Evolutionary conservation across 495 filamentous ascomycete species (phyloP).

Genomic region (Rhypophila decipiens): DNA sequence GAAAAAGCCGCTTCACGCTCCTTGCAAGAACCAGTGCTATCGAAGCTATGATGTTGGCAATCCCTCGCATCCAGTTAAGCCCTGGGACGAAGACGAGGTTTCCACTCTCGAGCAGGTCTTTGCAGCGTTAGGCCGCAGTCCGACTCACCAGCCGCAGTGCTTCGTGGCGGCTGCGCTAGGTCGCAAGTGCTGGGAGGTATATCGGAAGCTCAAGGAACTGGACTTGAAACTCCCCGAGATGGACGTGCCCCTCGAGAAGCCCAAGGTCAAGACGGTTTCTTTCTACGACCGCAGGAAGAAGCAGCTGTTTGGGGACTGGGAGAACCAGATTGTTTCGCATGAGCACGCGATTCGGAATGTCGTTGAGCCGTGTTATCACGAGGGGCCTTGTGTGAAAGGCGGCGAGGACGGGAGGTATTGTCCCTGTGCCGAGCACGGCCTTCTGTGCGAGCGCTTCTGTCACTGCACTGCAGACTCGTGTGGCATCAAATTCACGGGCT

Average conservation of each 20-base stretch:
- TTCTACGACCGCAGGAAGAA: slow-evolving; percentile 46
- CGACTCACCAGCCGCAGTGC: slow-evolving; percentile 30
- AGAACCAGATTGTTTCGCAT: slow-evolving; percentile 38
- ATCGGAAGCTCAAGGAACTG: slow-evolving; percentile 38
- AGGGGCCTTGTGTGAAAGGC: slow-evolving; percentile 37
- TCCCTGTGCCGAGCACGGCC: slow-evolving; percentile 39
- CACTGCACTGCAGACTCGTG: slow-evolving; percentile 53
- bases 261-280: slow-evolving; percentile 29
- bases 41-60: slow-evolving; percentile 25
- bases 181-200: slow-evolving; percentile 45
- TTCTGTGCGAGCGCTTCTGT: slow-evolving; percentile 65
- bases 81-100: slow-evolving; percentile 35
- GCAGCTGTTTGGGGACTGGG: slow-evolving; percentile 40
- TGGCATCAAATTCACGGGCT: slow-evolving; percentile 58
- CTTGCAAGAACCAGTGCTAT: slow-evolving; percentile 39
- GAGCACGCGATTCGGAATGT: slow-evolving; percentile 35
- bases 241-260: slow-evolving; percentile 12
- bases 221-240: slow-evolving; percentile 21
- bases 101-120: slow-evolving; percentile 32
- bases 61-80: slow-evolving; percentile 10
- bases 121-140: slow-evolving; percentile 30
- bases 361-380: slow-evolving; percentile 39
- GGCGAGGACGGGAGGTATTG: too few relatives aligned
- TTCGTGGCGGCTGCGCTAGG: slow-evolving; percentile 34
- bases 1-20: slow-evolving; percentile 8